Evolutionary conservation across 2,329 filamentous ascomycete genomes (phyloP).

Genomic region (Aureobasidium sp.): DNA sequence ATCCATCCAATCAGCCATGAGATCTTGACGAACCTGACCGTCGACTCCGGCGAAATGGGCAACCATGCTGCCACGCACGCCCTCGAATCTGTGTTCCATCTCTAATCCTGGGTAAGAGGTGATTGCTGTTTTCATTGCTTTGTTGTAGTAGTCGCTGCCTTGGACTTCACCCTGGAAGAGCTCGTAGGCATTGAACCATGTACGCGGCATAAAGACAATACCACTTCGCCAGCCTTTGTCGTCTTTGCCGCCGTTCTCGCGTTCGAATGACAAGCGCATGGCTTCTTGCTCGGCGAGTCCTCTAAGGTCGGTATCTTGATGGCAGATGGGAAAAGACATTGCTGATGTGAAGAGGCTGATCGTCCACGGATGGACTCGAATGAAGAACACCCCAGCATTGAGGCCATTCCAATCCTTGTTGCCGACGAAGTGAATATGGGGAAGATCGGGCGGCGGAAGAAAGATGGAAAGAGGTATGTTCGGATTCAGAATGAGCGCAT

Average conservation of each 20-base stretch:
- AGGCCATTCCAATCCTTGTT: slow-evolving; percentile 36
- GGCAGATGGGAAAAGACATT: slow-evolving; percentile 34
- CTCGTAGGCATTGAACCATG: slow-evolving; percentile 40
- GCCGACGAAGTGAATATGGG: slow-evolving; percentile 32
- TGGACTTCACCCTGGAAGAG: not conserved
- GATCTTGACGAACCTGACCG: not conserved
- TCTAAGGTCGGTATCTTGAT: slow-evolving; percentile 27
- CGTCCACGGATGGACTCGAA: slow-evolving; percentile 35
- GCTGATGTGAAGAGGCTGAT: slow-evolving; percentile 34
- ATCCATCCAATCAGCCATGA: slow-evolving; percentile 7
- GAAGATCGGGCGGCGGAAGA: slow-evolving; percentile 31
- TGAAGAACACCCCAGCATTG: slow-evolving; percentile 37
- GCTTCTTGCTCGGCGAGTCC: slow-evolving; percentile 35
- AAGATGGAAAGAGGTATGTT: slow-evolving; percentile 36
- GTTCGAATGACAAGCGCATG: slow-evolving; percentile 23
- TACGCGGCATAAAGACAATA: slow-evolving; percentile 32
- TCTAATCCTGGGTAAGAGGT: not conserved
- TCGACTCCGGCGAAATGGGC: not conserved
- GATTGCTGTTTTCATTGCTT: not conserved
- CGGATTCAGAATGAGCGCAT: slow-evolving; percentile 38
- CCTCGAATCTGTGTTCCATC: not conserved
- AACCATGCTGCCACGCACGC: not conserved
- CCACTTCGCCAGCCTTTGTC: slow-evolving; percentile 17
- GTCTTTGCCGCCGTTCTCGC: not conserved
- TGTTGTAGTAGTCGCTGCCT: not conserved